Percentiles rank a stretch among this genome's conserved stretches.
These are phyloP conservation scores for Coemansia sp. DNA, from an alignment of 192 early-diverging fungal species.

Conservation along the genomic window DNA sequence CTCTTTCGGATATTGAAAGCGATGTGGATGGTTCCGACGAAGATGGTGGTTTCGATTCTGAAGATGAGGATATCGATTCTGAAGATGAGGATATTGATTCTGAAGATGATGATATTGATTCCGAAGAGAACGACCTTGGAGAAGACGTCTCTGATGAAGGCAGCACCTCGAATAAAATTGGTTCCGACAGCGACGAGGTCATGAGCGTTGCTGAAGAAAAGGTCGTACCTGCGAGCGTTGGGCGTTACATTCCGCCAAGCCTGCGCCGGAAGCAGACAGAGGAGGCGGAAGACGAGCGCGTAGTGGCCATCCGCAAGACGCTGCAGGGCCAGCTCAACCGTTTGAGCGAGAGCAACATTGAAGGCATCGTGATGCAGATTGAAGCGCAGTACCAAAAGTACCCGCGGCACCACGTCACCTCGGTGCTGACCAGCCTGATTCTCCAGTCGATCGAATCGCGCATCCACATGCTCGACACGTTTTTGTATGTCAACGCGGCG, in stretches of 20 bases:
- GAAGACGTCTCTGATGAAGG: neutral
- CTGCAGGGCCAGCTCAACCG: constrained; percentile 87
- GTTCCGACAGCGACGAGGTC: neutral
- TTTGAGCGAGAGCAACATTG: constrained; percentile 90
- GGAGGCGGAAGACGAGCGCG: constrained; percentile 64
- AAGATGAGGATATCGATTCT: neutral
- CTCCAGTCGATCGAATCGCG: constrained; percentile 77
- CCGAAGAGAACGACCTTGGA: neutral
- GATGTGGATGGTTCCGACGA: constrained; percentile 11
- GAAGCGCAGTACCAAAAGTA: constrained; percentile 72
- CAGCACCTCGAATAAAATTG: neutral
- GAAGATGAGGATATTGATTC: neutral
- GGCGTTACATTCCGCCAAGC: constrained; percentile 89
- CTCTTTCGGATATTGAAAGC: constrained; percentile 8
- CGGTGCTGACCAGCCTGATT: constrained; percentile 75
- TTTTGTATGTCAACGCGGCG: constrained; percentile 86
- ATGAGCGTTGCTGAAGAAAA: constrained; percentile 1
- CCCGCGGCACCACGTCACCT: constrained; percentile 72
- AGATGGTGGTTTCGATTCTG: neutral
- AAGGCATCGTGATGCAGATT: constrained; percentile 76
- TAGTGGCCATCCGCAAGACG: constrained; percentile 70
- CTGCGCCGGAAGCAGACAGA: constrained; percentile 62
- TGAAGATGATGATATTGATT: neutral
- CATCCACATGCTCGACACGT: constrained; percentile 86
- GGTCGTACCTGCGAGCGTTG: constrained; percentile 10